These are phyloP conservation scores for Rhodotorula glutinis DNA, from an alignment of 1,284 basidiomycete species.

Conservation along the genomic window DNA sequence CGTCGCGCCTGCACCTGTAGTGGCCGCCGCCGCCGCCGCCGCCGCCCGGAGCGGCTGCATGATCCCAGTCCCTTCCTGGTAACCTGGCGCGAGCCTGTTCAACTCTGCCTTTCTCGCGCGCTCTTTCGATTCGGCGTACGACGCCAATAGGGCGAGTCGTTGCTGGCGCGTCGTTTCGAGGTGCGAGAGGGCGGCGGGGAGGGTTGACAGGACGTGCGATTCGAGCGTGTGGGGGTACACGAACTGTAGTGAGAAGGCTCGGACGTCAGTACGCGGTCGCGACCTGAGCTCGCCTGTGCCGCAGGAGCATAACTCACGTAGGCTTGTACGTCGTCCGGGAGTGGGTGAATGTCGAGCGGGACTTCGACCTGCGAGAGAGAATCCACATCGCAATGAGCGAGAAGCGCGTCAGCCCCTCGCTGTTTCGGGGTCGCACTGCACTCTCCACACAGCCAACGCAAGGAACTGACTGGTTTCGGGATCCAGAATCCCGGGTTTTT, in stretches of 20 bases:
- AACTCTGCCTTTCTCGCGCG: conserved; percentile 54
- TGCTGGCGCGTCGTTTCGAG: conserved; percentile 63
- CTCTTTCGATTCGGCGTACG: conserved; percentile 73
- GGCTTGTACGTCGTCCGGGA: conserved; percentile 79
- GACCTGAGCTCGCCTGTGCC: too few species aligned
- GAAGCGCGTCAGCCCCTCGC: conserved; percentile 2
- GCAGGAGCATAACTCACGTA: conserved; percentile 65
- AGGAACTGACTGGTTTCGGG: conserved; percentile 65
- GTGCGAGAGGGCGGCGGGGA: conserved; percentile 64
- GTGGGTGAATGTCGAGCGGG: conserved; percentile 83
- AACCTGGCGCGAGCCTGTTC: conserved; percentile 43
- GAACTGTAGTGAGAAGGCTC: conserved; percentile 73
- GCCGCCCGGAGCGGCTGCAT: conserved; percentile 16
- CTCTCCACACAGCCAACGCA: too few species aligned
- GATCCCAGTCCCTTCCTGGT: conserved; percentile 30
- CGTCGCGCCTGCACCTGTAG: background rate
- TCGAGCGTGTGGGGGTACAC: conserved; percentile 91
- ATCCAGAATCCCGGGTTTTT: conserved; percentile 86
- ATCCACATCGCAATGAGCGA: too few species aligned
- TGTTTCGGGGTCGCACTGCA: too few species aligned
- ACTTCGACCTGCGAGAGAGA: conserved; percentile 61
- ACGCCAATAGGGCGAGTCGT: conserved; percentile 60
- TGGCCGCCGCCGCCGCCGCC: conserved; percentile 20
- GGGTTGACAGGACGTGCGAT: conserved; percentile 64
- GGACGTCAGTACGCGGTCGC: too few species aligned